These are phyloP conservation scores for Dorcoceras hygrometricum DNA, from an alignment of 257 asterid species.

Conservation along the genomic window DNA sequence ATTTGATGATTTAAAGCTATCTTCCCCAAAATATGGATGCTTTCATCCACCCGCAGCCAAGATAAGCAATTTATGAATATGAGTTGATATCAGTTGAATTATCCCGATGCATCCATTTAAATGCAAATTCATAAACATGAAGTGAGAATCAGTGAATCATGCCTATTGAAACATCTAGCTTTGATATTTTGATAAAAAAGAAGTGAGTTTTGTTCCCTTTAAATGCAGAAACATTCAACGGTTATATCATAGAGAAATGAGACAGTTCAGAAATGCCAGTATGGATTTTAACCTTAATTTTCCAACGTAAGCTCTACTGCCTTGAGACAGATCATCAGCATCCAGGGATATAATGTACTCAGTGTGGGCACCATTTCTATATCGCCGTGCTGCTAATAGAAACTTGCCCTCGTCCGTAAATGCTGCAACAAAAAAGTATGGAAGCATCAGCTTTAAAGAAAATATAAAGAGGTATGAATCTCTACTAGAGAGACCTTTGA, in stretches of 20 bases:
- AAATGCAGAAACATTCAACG: background rate
- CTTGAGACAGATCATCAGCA: conserved; percentile 78
- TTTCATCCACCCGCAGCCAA: background rate
- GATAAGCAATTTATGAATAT: background rate
- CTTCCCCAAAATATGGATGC: background rate
- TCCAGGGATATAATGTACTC: conserved; percentile 86
- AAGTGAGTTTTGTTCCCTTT: background rate
- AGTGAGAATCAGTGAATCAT: background rate
- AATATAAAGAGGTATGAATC: conserved; percentile 1
- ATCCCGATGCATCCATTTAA: conserved; percentile 9
- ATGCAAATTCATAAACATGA: background rate
- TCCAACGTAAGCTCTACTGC: conserved; percentile 90
- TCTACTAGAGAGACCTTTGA: background rate
- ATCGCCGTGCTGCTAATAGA: conserved; percentile 84
- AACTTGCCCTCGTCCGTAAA: conserved; percentile 81
- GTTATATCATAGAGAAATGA: background rate
- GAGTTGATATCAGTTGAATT: background rate
- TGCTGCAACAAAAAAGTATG: conserved; percentile 43
- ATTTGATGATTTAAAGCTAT: too few relatives aligned
- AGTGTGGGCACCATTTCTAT: conserved; percentile 70
- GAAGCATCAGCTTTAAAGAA: conserved; percentile 14
- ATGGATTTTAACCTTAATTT: conserved; percentile 64
- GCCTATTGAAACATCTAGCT: background rate
- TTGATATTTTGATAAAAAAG: conserved; percentile 1
- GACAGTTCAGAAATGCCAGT: conserved; percentile 15